These are phyloP conservation scores for Russula emetica DNA, from an alignment of 768 basidiomycete species.

Conservation along the genomic window DNA sequence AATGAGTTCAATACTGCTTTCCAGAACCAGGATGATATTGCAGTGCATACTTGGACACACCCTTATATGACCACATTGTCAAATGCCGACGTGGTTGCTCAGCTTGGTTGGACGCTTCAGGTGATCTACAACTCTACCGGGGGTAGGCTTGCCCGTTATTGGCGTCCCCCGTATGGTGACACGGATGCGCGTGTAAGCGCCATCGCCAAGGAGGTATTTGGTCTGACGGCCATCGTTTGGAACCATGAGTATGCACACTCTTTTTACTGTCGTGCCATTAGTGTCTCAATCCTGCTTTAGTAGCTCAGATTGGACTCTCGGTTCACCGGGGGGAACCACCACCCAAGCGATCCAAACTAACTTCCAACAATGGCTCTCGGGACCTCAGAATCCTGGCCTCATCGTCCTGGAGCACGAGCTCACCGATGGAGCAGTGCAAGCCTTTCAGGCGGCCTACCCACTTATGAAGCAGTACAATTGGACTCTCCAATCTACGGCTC, in stretches of 20 bases:
- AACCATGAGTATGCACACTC: conserved; percentile 66
- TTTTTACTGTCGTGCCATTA: conserved; percentile 1
- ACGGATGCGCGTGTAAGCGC: conserved; percentile 78
- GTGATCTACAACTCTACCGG: conserved; percentile 77
- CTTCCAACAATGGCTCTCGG: conserved; percentile 56
- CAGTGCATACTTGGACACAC: conserved; percentile 64
- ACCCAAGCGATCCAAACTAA: conserved; percentile 42
- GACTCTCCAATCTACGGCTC: conserved; percentile 56
- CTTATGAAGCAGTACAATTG: conserved; percentile 65
- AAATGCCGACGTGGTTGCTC: conserved; percentile 64
- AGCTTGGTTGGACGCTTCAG: conserved; percentile 79
- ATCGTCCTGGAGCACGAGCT: conserved; percentile 85
- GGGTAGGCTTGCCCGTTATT: conserved; percentile 68
- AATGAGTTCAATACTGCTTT: conserved; percentile 36
- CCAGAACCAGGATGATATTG: conserved; percentile 38
- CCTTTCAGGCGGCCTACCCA: conserved; percentile 65
- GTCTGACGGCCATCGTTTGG: conserved; percentile 82
- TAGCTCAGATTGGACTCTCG: conserved; percentile 72
- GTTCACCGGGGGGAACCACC: conserved; percentile 42
- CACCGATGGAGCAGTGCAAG: conserved; percentile 50
- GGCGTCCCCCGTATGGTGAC: conserved; percentile 89
- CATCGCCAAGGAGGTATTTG: conserved; percentile 85
- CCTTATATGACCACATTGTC: conserved; percentile 75
- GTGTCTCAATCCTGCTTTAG: conserved; percentile 36
- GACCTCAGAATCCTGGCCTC: conserved; percentile 72